A percentile compares a stretch with the other conserved stretches of the same genome.
These are phyloP conservation scores for Porodaedalea pini DNA, from an alignment of 1,284 basidiomycete species.

Conservation along the genomic window DNA sequence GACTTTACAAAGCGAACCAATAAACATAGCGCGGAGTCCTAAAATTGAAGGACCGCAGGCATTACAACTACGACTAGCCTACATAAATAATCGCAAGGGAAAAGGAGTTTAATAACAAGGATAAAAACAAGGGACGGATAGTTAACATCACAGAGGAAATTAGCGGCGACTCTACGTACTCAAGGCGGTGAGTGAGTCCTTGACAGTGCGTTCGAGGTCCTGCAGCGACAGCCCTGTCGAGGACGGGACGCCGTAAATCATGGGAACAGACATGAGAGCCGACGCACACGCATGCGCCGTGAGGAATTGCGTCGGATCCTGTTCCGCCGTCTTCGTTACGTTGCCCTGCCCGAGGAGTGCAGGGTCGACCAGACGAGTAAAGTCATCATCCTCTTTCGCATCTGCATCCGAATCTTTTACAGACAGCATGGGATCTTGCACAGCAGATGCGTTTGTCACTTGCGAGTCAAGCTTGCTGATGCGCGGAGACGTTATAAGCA, in stretches of 20 bases:
- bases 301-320: background rate
- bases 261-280: background rate
- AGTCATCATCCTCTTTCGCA: background rate
- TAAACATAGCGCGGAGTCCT: too few species aligned
- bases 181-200: background rate
- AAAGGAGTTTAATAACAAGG: too few species aligned
- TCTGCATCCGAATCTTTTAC: background rate
- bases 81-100: too few species aligned
- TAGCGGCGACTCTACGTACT: too few species aligned
- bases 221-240: constrained; percentile 3
- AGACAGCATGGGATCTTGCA: background rate
- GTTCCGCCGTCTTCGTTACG: background rate
- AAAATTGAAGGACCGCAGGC: too few species aligned
- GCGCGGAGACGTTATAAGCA: background rate
- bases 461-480: background rate
- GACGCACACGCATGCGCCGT: background rate
- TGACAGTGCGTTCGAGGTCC: constrained; percentile 1
- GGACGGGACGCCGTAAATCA: constrained; percentile 8
- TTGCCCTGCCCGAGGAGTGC: background rate
- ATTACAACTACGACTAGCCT: too few species aligned
- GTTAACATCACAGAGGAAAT: too few species aligned
- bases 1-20: too few species aligned
- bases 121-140: too few species aligned
- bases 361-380: background rate
- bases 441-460: background rate